Evolutionary conservation across 2,329 filamentous ascomycete species (phyloP).

Genomic region (Tolypocladium tundrense): DNA sequence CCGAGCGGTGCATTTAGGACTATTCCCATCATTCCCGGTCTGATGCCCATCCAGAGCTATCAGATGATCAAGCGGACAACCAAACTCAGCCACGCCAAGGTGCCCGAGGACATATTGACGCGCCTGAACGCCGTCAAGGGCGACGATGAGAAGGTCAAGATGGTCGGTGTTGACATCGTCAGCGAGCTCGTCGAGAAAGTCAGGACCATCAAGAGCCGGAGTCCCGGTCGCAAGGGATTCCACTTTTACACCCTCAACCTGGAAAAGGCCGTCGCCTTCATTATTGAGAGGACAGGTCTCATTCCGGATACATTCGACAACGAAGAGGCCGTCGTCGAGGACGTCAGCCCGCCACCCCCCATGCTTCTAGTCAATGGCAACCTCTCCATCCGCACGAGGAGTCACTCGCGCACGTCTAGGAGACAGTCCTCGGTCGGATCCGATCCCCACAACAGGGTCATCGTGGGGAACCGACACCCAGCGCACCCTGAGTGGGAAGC

Average conservation of each 20-base stretch:
- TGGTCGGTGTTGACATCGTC: constrained; percentile 70
- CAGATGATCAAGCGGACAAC: constrained; percentile 90
- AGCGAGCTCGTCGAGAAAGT: constrained; percentile 75
- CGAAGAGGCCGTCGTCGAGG: constrained; percentile 41
- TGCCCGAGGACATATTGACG: constrained; percentile 61
- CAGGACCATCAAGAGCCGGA: constrained; percentile 50
- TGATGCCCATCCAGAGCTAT: constrained; percentile 98
- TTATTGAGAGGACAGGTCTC: constrained; percentile 74
- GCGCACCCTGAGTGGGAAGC: constrained; percentile 59
- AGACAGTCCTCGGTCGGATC: constrained; percentile 73
- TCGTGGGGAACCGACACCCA: constrained; percentile 56
- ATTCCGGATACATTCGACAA: constrained; percentile 56
- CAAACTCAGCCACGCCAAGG: constrained; percentile 81
- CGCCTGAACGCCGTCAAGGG: constrained; percentile 64
- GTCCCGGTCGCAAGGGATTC: constrained; percentile 62
- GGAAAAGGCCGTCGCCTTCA: constrained; percentile 91
- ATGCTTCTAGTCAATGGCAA: constrained; percentile 39
- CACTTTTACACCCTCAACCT: constrained; percentile 97
- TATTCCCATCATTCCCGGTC: constrained; percentile 82
- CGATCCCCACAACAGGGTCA: constrained; percentile 77
- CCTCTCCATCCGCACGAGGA: constrained; percentile 18
- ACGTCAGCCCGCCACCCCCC: constrained; percentile 18
- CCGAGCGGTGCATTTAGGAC: constrained; percentile 76
- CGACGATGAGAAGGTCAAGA: constrained; percentile 75
- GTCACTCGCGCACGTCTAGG: constrained; percentile 34